These are phyloP conservation scores for Diplodia seriata DNA, from an alignment of 2,329 filamentous ascomycete species.

Conservation along the genomic window DNA sequence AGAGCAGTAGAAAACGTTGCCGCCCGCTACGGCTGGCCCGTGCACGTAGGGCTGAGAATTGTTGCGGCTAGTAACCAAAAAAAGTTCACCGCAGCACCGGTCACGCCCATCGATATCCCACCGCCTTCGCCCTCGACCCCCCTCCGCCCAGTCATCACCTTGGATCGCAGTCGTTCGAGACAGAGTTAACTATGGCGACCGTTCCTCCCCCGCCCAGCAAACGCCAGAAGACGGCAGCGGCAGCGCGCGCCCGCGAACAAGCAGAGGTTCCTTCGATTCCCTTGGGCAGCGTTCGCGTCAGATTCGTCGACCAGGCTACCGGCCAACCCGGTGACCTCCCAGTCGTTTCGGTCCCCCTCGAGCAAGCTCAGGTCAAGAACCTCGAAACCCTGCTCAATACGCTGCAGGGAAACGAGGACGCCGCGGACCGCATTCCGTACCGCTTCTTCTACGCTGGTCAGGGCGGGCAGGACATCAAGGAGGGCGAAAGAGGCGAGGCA, in stretches of 20 bases:
- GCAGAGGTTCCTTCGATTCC: conserved; percentile 75
- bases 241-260: conserved; percentile 74
- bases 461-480: conserved; percentile 36
- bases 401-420: conserved; percentile 69
- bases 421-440: conserved; percentile 67
- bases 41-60: conserved; percentile 32
- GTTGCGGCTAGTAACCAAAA: conserved; percentile 1
- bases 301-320: conserved; percentile 83
- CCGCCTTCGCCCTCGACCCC: not conserved
- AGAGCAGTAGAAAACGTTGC: not conserved
- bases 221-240: conserved; percentile 77
- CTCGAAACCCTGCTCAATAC: conserved; percentile 87
- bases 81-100: conserved; percentile 3
- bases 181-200: conserved; percentile 70
- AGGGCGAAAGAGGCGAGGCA: conserved; percentile 45
- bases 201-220: conserved; percentile 85
- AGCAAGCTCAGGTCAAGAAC: conserved; percentile 87
- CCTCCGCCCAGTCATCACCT: not conserved
- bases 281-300: conserved; percentile 79
- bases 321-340: conserved; percentile 71
- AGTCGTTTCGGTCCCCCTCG: conserved; percentile 75
- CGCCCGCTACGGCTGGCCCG: conserved; percentile 6
- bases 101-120: not conserved
- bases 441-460: conserved; percentile 65
- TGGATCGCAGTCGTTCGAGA: not conserved